Percentiles rank a stretch among this genome's conserved stretches.
phyloP scores from a whole-genome alignment of 2,329 filamentous ascomycete species.

The Penicillium frequentans region DNA sequence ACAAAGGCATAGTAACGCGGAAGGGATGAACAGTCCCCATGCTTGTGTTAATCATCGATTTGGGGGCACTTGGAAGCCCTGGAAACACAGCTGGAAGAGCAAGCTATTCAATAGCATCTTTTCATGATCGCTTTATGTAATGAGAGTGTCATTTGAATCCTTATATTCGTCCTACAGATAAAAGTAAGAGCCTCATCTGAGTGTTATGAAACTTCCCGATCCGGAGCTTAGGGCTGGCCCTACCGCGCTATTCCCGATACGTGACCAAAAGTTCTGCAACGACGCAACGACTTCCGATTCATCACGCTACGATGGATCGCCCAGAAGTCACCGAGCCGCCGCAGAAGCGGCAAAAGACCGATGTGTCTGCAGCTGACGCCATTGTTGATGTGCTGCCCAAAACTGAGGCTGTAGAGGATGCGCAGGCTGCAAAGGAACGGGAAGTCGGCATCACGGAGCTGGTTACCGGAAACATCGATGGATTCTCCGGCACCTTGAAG shows the following conservation, averaged over 20 bases:
- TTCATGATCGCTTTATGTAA: no score
- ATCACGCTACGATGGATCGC: slow-evolving; percentile 29
- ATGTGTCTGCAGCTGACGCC: slow-evolving; percentile 16
- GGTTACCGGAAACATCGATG: slow-evolving; percentile 56
- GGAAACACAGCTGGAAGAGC: slow-evolving; percentile 35
- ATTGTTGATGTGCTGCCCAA: slow-evolving; percentile 11
- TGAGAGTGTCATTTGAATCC: no score
- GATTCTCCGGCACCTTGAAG: slow-evolving; percentile 67
- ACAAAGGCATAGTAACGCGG: slow-evolving; percentile 33
- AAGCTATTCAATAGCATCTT: slow-evolving; percentile 16
- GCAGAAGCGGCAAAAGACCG: slow-evolving; percentile 37
- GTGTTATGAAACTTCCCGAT: slow-evolving; percentile 16
- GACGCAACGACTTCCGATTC: slow-evolving; percentile 6
- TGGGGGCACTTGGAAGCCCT: slow-evolving; percentile 36
- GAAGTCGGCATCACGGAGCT: slow-evolving; percentile 65
- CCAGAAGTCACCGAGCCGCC: slow-evolving; percentile 35
- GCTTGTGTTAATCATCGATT: slow-evolving; percentile 38
- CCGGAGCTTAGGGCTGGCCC: slow-evolving; percentile 29
- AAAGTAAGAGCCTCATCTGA: neutral
- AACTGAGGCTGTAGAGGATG: slow-evolving; percentile 21
- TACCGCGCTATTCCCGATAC: slow-evolving; percentile 20
- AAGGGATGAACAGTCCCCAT: slow-evolving; percentile 25
- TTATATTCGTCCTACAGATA: neutral
- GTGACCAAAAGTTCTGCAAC: slow-evolving; percentile 20
- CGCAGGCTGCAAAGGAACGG: slow-evolving; percentile 40